phyloP scores from a whole-genome alignment of 1,284 basidiomycete genomes.

The Heliocybe sulcata region DNA sequence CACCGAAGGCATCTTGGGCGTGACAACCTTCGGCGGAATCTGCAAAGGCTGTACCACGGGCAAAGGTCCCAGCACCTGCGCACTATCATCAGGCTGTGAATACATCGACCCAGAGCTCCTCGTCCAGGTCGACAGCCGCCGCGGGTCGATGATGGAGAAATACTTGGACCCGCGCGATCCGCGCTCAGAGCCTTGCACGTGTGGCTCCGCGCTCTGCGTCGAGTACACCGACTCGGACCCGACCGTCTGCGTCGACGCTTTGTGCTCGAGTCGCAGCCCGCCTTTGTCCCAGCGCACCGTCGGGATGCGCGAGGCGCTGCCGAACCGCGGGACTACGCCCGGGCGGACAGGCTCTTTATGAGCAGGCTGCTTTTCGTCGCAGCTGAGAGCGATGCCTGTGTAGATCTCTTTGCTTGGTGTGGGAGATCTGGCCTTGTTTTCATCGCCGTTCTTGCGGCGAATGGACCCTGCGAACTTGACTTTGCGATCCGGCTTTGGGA shows the following conservation, averaged over 20 bases:
- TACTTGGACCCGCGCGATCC: conserved; percentile 17
- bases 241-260: conserved; percentile 16
- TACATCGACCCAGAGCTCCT: conserved; percentile 20
- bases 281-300: neutral
- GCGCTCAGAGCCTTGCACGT: conserved; percentile 9
- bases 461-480: conserved; percentile 16
- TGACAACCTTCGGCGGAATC: too few species aligned
- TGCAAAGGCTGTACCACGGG: neutral
- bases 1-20: too few species aligned
- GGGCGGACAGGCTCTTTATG: neutral
- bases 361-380: neutral
- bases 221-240: conserved; percentile 26
- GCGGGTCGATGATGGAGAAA: conserved; percentile 14
- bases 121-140: conserved; percentile 13
- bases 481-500: conserved; percentile 14
- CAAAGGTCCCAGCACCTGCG: neutral
- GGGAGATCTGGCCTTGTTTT: neutral
- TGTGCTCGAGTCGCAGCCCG: conserved; percentile 11
- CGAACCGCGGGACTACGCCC: conserved; percentile 1
- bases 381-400: neutral
- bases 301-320: neutral
- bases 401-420: neutral
- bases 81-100: conserved; percentile 8
- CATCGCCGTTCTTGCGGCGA: neutral
- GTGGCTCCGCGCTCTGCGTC: conserved; percentile 22